Evolutionary conservation across 331 rosid species (phyloP).

Genomic region (Malus hybrid): DNA sequence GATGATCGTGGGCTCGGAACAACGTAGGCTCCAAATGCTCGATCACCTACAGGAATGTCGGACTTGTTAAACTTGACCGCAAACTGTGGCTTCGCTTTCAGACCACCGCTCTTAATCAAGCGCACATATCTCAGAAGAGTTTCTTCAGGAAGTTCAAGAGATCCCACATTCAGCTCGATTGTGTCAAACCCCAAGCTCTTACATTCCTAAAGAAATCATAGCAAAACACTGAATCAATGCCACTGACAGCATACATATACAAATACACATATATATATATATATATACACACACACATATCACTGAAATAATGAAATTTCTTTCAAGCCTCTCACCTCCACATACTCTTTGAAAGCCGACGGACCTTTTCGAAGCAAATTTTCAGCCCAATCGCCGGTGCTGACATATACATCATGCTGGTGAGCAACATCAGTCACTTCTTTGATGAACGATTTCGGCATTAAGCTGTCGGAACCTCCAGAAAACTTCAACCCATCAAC

Average conservation of each 20-base stretch:
- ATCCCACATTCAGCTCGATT: constrained; percentile 61
- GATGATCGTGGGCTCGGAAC: constrained; percentile 60
- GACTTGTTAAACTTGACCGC: constrained; percentile 68
- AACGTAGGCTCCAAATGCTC: constrained; percentile 84
- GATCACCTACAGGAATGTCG: constrained; percentile 59
- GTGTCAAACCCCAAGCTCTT: constrained; percentile 83
- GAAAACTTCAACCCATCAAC: constrained; percentile 84
- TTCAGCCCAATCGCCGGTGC: constrained; percentile 94
- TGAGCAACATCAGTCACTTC: constrained; percentile 76
- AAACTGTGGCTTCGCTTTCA: constrained; percentile 71
- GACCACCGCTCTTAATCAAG: constrained; percentile 68
- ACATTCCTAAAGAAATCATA: constrained; percentile 48
- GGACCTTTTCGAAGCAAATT: constrained; percentile 61
- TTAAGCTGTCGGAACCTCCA: constrained; percentile 78
- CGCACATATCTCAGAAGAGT: constrained; percentile 70
- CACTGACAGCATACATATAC: not conserved
- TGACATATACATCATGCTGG: constrained; percentile 68
- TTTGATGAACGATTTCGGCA: constrained; percentile 59
- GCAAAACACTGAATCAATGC: not conserved
- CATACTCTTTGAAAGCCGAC: constrained; percentile 60
- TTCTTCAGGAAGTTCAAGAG: constrained; percentile 79
- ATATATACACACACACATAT: not conserved
- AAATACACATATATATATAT: not conserved
- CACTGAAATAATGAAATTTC: not conserved
- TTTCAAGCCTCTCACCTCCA: constrained; percentile 46